Percentiles rank a stretch among this genome's conserved stretches.
Evolutionary conservation across 208 protist species (phyloP).

Genomic region (Naegleria lovaniensis): DNA sequence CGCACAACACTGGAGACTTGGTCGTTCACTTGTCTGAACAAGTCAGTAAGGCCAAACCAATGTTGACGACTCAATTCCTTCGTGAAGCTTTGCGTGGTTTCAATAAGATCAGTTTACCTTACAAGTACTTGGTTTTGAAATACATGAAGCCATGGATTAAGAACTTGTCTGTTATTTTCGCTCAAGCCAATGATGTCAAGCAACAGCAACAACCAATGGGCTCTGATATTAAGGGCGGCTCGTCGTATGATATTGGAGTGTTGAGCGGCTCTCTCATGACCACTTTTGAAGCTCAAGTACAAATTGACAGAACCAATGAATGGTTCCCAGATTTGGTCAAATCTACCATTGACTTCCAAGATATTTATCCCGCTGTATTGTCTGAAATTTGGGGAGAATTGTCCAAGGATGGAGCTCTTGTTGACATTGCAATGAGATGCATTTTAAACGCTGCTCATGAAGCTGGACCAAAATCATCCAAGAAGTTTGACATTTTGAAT

Average conservation of each 20-base stretch:
- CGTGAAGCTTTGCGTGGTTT: background rate
- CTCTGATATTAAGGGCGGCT: background rate
- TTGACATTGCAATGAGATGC: background rate
- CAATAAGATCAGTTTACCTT: slow-evolving; percentile 14
- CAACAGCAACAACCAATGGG: background rate
- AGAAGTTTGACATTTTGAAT: background rate
- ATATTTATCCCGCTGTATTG: slow-evolving; percentile 20
- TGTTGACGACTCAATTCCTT: background rate
- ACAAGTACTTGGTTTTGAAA: slow-evolving; percentile 1
- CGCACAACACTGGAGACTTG: background rate
- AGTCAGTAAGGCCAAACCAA: background rate
- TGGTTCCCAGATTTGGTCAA: slow-evolving; percentile 20
- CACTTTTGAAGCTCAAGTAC: background rate
- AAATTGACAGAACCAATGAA: background rate
- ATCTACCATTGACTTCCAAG: background rate
- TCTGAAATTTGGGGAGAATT: slow-evolving; percentile 19
- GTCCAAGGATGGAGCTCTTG: background rate
- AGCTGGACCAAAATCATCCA: background rate
- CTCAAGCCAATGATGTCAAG: background rate
- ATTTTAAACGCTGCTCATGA: background rate
- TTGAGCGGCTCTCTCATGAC: background rate
- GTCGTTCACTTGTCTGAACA: background rate
- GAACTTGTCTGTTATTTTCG: background rate
- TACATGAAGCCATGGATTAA: slow-evolving; percentile 29
- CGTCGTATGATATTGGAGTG: background rate